Evolutionary conservation across 139 green algal genomes (phyloP).

Genomic region (Micractinium sp.): DNA sequence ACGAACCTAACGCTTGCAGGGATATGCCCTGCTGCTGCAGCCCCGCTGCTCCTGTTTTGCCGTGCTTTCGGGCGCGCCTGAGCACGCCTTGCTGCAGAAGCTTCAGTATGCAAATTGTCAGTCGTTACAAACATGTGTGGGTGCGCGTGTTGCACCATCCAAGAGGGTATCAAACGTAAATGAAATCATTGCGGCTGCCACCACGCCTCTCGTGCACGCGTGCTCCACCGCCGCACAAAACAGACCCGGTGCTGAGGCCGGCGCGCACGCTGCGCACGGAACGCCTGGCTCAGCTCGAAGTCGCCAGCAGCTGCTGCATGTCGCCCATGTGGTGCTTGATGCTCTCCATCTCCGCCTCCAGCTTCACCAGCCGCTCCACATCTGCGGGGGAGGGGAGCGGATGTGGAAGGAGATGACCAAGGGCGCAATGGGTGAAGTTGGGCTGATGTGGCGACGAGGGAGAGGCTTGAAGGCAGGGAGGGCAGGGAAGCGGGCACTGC

Average conservation of each 20-base stretch:
- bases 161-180: not conserved
- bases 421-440: not conserved
- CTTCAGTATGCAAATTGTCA: too few species aligned
- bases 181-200: not conserved
- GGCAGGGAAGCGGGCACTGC: too few species aligned
- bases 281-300: not conserved
- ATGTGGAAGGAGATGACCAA: not conserved
- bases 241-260: too few species aligned
- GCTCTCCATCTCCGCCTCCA: constrained; percentile 65
- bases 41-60: too few species aligned
- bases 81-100: too few species aligned
- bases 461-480: not conserved
- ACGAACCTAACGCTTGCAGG: too few species aligned
- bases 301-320: constrained; percentile 59
- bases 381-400: constrained; percentile 46
- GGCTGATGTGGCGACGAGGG: not conserved
- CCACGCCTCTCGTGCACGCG: not conserved
- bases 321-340: constrained; percentile 49
- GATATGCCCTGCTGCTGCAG: too few species aligned
- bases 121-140: not conserved
- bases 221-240: too few species aligned
- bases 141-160: not conserved
- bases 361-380: constrained; percentile 55
- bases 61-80: too few species aligned
- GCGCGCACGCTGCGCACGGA: not conserved